A percentile compares a stretch with the other conserved stretches of the same genome.
phyloP scores from a whole-genome alignment of 2,329 filamentous ascomycete genomes.

The Xylaria sp. region DNA sequence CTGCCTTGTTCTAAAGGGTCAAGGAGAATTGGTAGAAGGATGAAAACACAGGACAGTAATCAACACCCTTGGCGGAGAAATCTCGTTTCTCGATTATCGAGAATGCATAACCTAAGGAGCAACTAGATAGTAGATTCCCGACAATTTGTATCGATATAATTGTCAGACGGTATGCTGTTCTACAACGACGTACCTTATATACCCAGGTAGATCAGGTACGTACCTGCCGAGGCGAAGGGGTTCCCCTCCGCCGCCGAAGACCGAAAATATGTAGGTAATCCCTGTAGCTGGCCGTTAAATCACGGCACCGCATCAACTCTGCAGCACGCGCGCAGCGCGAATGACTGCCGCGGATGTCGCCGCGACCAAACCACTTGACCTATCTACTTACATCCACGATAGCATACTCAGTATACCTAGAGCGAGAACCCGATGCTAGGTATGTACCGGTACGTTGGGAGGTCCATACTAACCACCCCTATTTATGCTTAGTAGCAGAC shows the following conservation, averaged over 20 bases:
- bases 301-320: neutral
- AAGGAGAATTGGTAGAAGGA: no score
- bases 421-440: no score
- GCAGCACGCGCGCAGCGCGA: conserved; percentile 12
- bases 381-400: neutral
- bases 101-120: no score
- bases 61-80: no score
- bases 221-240: neutral
- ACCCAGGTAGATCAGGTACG: neutral
- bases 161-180: neutral
- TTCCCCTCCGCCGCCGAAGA: neutral
- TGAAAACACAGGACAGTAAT: no score
- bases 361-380: conserved; percentile 14
- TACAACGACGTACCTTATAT: neutral
- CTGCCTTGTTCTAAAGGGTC: no score
- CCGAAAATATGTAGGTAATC: neutral
- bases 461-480: neutral
- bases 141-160: no score
- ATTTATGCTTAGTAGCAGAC: conserved; percentile 5
- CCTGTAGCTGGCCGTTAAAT: neutral
- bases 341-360: conserved; percentile 28
- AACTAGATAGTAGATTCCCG: no score
- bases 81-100: no score
- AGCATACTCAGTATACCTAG: no score
- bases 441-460: neutral